Evolutionary conservation across 1,284 basidiomycete genomes (phyloP).

Genomic region (Boletus coffeatus): DNA sequence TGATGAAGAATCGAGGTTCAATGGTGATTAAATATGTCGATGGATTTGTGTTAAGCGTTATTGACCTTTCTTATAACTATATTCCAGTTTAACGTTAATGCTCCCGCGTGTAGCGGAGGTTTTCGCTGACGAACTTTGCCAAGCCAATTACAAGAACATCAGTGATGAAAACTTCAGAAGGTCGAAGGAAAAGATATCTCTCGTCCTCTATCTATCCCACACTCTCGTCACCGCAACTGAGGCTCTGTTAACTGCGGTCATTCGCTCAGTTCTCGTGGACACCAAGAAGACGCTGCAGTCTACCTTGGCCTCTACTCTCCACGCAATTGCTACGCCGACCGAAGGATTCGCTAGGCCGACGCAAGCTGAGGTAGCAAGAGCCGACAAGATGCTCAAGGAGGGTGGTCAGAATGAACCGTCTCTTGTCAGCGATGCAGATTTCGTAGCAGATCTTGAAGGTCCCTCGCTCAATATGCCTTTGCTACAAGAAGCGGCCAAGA

Average conservation of each 20-base stretch:
- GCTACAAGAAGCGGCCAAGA: conserved; percentile 20
- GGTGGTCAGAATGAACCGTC: conserved; percentile 12
- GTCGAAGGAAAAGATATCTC: conserved; percentile 25
- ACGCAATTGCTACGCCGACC: conserved; percentile 5
- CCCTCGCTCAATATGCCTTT: conserved; percentile 11
- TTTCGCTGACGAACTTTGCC: conserved; percentile 18
- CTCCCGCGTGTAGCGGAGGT: conserved; percentile 19
- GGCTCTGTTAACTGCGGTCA: conserved; percentile 11
- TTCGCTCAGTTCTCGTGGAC: conserved; percentile 16
- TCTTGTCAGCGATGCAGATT: conserved; percentile 25
- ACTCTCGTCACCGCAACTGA: conserved; percentile 14
- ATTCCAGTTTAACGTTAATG: conserved; percentile 14
- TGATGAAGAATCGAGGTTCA: conserved; percentile 16
- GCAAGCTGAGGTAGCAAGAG: conserved; percentile 6
- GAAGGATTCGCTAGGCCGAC: conserved; percentile 11
- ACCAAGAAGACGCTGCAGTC: conserved; percentile 8
- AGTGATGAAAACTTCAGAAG: conserved; percentile 18
- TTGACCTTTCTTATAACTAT: conserved; percentile 11
- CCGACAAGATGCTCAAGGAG: conserved; percentile 24
- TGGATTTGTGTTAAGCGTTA: neutral
- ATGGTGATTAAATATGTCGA: conserved; percentile 3
- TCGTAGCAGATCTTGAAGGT: conserved; percentile 26
- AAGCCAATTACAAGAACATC: conserved; percentile 17
- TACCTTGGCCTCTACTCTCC: conserved; percentile 16
- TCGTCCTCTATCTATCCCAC: conserved; percentile 16